phyloP scores from a whole-genome alignment of 2,329 filamentous ascomycete species.

The Scedosporium boydii region DNA sequence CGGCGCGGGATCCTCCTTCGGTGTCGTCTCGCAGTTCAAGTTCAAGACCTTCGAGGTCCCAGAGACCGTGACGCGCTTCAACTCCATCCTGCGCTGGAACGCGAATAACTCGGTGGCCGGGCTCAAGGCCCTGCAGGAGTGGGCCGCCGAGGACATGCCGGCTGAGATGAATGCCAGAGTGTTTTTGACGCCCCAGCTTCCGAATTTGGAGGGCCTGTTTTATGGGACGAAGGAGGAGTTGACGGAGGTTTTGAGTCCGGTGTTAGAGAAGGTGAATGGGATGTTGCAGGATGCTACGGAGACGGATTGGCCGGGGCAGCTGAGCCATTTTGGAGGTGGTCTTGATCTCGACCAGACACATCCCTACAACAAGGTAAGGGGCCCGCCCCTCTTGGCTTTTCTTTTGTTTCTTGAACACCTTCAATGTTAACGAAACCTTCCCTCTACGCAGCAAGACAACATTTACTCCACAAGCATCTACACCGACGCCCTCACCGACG shows the following conservation, averaged over 20 bases:
- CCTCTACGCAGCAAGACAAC: slow-evolving; percentile 15
- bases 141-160: slow-evolving; percentile 11
- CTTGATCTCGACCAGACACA: slow-evolving; percentile 15
- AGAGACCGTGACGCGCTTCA: slow-evolving; percentile 18
- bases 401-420: too few relatives aligned
- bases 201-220: slow-evolving; percentile 19
- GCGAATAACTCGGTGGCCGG: slow-evolving; percentile 10
- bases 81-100: slow-evolving; percentile 11
- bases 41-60: slow-evolving; percentile 29
- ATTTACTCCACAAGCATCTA: slow-evolving; percentile 21
- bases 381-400: too few relatives aligned
- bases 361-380: slow-evolving; percentile 15
- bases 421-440: too few relatives aligned
- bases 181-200: slow-evolving; percentile 11
- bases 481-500: slow-evolving; percentile 15
- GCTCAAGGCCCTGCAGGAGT: slow-evolving; percentile 16
- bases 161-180: slow-evolving; percentile 21
- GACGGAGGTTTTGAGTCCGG: slow-evolving; percentile 10
- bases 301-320: slow-evolving; percentile 7
- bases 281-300: slow-evolving; percentile 5
- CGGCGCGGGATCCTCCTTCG: slow-evolving; percentile 31
- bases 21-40: slow-evolving; percentile 27
- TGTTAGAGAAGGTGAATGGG: slow-evolving; percentile 12
- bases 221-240: slow-evolving; percentile 14
- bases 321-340: slow-evolving; percentile 11